These are phyloP conservation scores for Pyrus betulifolia DNA, from an alignment of 306 rosid species.

Conservation along the genomic window DNA sequence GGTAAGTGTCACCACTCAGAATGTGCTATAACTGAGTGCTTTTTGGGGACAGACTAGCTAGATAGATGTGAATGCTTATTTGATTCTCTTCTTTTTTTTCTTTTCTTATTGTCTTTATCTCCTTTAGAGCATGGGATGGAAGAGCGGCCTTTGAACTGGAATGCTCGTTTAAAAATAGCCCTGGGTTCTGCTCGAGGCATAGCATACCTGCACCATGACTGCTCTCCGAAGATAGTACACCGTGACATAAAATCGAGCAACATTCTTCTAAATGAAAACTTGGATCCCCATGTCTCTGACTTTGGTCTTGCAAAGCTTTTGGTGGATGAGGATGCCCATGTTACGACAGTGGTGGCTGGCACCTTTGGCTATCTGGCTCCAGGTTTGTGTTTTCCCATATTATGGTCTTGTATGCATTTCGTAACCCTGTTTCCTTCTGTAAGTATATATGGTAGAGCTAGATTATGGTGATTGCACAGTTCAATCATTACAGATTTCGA, in stretches of 20 bases:
- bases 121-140: constrained; percentile 30
- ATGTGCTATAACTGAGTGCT: not conserved
- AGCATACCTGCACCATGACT: constrained; percentile 88
- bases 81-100: not conserved
- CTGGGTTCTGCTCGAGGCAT: constrained; percentile 96
- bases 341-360: constrained; percentile 97
- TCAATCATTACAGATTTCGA: not conserved
- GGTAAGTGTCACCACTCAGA: constrained; percentile 32
- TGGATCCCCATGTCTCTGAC: constrained; percentile 87
- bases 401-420: not conserved
- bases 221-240: constrained; percentile 81
- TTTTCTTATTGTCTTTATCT: not conserved
- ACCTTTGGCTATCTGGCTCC: constrained; percentile 97
- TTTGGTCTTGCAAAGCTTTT: constrained; percentile 92
- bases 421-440: not conserved
- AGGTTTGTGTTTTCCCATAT: constrained; percentile 40
- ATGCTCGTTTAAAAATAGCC: constrained; percentile 68
- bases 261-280: constrained; percentile 74
- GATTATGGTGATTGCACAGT: not conserved
- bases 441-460: not conserved
- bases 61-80: not conserved
- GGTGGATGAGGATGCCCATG: constrained; percentile 89
- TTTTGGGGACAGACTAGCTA: not conserved
- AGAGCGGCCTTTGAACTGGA: constrained; percentile 55
- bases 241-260: constrained; percentile 95